Conservation (phyloP, 495 filamentous ascomycete species). For the Penicillium bovifimosum region DNA sequence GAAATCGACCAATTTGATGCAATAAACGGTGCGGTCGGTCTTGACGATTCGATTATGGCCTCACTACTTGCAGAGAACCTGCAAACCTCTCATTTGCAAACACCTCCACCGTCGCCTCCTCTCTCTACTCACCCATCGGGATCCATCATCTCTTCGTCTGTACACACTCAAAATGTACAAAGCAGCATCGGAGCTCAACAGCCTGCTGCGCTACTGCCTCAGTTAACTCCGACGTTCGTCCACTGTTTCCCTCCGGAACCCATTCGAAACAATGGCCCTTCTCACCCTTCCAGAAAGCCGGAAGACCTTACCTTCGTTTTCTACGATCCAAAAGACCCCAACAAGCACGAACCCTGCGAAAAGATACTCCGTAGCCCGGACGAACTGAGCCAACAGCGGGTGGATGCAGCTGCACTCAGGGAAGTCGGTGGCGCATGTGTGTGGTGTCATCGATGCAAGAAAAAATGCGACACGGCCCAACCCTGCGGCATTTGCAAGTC, state of each 20-base stretch:
- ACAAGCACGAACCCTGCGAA: constrained; percentile 4
- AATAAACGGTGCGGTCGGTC: too few species aligned
- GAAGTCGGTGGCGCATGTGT: constrained; percentile 24
- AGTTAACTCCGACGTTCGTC: too few species aligned
- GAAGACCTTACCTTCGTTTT: constrained; percentile 1
- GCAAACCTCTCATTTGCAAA: too few species aligned
- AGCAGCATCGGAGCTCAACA: neutral
- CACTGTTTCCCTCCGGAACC: too few species aligned
- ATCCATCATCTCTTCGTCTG: neutral
- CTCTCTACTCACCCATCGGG: too few species aligned
- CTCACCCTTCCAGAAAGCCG: neutral
- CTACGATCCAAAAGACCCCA: constrained; percentile 11
- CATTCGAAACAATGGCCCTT: too few species aligned
- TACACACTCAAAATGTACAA: neutral
- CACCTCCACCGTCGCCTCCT: neutral
- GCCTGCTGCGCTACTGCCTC: neutral
- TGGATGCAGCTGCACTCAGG: constrained; percentile 15
- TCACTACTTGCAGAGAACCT: too few species aligned
- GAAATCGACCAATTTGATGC: too few species aligned
- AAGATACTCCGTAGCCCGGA: neutral
- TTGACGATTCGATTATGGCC: too few species aligned
- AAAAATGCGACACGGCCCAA: constrained; percentile 17
- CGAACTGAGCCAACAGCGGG: constrained; percentile 14
- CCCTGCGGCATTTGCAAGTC: constrained; percentile 19
- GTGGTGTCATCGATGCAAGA: constrained; percentile 24